Evolutionary conservation across 2,329 filamentous ascomycete genomes (phyloP), one percentile per base, ranked within the genome.

Genomic region (Trichoderma gracile): DNA sequence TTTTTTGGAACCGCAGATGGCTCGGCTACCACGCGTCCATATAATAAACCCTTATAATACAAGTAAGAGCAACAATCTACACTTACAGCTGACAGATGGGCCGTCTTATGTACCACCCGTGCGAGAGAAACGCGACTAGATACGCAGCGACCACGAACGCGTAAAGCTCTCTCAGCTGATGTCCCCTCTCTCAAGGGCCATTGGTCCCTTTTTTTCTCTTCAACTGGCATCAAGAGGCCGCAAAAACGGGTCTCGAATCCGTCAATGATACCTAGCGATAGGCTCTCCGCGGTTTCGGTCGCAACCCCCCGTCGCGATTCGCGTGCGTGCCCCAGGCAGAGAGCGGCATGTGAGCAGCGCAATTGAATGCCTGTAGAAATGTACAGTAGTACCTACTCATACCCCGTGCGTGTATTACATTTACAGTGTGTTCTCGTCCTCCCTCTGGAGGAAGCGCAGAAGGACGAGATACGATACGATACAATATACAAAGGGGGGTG

Each of bases 281-380:
- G 60, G 60, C 50, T 49, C 60, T 64, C 53, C 52, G 45, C 50
- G 50, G 52, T 57, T 52, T 64, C 61, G 53, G 45, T 64, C 61
- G 45, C 52, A 43, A 40, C 53, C 52, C 47, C 52, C 15, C 17
- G 43, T 49, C 45, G 45, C 56, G 61, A 64, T 64, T 64, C 53
- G 61, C 45, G 53, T 50, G 50, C 60, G 21, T 43, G 42, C 53
- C 45, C 52, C 43, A 19, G 21, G 19, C 53, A 38, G 17, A 57
- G 40, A 5, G 5, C 10, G 61, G 61, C 61, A 64, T 64, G 61
- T 64, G 61, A 61, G 42, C 45, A 33, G 30, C 21, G 38, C n/a
- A 43, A 38, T 14, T 38, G 33, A 38, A 38, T 38, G 33, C 33
- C 33, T 12, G 33, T 38, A 25, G 25, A 25, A 25, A 38, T 38